Base-by-base conservation (phyloP, 306 rosid genomes). In the Prosopis cineraria region DNA sequence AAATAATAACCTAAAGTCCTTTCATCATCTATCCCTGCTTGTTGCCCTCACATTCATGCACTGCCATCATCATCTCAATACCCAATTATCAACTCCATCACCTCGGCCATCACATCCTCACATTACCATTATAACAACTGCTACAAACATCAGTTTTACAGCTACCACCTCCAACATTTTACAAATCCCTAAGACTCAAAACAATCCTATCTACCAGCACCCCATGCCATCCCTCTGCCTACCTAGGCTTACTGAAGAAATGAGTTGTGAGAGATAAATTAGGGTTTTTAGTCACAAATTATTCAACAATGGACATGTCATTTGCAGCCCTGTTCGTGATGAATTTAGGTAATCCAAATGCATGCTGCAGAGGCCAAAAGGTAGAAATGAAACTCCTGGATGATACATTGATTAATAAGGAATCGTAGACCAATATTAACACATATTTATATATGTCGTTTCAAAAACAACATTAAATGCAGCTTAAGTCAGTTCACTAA, bases 341-440 rank as follows among this genome's bases (percentile, higher is more conserved):
- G 29, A 70, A 55, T 64, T 19, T 39, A 63, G 59, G 52, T 2
- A 75, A 64, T 2, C 66, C 62, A 45, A 75, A 65, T 25, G 31
- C 60, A 52, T 63, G 36, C 20, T 22, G 34, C 41, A 70, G 56
- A 24, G 56, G 39, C 30, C 40, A 79, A 52, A n/a, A 39, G 56
- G n/a, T 65, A 53, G 56, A 52, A 74, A 58, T 20, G 16, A 65
- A 55, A 60, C 62, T 33, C 9, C 19, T 7, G 43, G 41, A 79
- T 56, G 62, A 73, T 12, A 47, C 2, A 55, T 41, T 16, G 44
- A n/a, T 7, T 11, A 20, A 8, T 19, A 20, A 27, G 34, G 17
- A 44, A 39, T 44, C 33, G 12, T 7, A 17, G 66, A 53, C 71
- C 64, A 69, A 74, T 30, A 53, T 44, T 52, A 13, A 39, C 43